These are phyloP conservation scores for Kazachstania africana DNA, from an alignment of 805 yeast genomes.

Conservation along the genomic window DNA sequence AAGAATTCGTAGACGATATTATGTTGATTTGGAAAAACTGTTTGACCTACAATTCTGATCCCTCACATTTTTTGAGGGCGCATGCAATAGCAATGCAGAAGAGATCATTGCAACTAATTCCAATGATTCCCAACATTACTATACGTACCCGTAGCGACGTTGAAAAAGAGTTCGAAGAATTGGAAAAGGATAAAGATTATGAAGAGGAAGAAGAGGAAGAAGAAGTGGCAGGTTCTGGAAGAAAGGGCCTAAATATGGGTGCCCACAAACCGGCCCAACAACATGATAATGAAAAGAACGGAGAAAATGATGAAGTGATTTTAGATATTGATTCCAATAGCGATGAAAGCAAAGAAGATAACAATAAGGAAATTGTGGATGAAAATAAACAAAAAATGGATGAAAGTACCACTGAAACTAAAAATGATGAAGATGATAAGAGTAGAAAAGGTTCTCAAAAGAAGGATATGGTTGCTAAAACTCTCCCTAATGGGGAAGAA, in stretches of 20 bases:
- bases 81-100: conserved; percentile 97
- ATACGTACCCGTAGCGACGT: conserved; percentile 63
- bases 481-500: conserved; percentile 13
- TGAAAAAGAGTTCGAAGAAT: conserved; percentile 48
- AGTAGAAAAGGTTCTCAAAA: neutral
- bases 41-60: conserved; percentile 85
- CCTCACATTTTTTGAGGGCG: conserved; percentile 77
- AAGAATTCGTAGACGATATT: conserved; percentile 87
- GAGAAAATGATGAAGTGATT: conserved; percentile 3
- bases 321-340: conserved; percentile 3
- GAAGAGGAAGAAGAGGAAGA: conserved; percentile 26
- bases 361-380: neutral
- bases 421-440: neutral
- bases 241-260: conserved; percentile 27
- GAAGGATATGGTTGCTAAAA: conserved; percentile 10
- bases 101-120: conserved; percentile 61
- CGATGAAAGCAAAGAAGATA: neutral
- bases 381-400: neutral
- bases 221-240: conserved; percentile 26
- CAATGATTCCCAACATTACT: conserved; percentile 80
- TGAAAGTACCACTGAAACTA: neutral
- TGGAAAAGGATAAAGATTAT: conserved; percentile 28
- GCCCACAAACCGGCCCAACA: conserved; percentile 20
- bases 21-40: conserved; percentile 95
- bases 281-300: neutral